Base-by-base conservation (phyloP, 257 asterid species). In the Salvia splendens region DNA sequence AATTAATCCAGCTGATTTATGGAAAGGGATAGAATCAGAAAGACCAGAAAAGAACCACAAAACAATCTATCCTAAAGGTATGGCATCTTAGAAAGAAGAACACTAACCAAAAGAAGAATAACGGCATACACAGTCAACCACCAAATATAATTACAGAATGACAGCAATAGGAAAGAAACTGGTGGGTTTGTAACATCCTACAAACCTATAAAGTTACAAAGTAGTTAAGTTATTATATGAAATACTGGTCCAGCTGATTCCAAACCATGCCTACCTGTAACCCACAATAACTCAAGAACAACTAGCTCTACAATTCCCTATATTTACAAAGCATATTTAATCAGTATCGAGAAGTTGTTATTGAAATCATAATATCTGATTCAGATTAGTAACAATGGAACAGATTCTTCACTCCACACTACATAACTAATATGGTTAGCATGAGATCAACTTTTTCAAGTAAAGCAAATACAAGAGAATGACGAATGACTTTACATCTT, bases 401-500 rank as follows among this genome's bases (percentile, higher is more conserved):
- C 35, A 14, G 8, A 66, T 36, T 69, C 67, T 51, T 67, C 58
- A 46, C 53, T 12, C n/a, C 63, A 49, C 69, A 67, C 50, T 65
- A 60, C n/a, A n/a, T 70, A 50, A 38, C 36, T 64, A 66, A 61
- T 52, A 41, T 66, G 41, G 36, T 41, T 7, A 33, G 57, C 17
- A 71, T 38, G 35, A 40, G 41, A 41, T 63, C 30, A 55, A 59
- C 48, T 51, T 61, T 8, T 32, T n/a, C 12, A 70, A 53, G 62
- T 30, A 42, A 15, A 55, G 52, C 40, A 58, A 50, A 11, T 69
- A 51, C 20, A n/a, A n/a, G 71, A 68, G 59, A 62, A 71, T 20
- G 71, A 67, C 71, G 75, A 77, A 67, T 58, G 73, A 28, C 60
- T 3, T 80, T 82, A 91, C 99, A 94, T 94, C 84, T 83, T 94